phyloP scores from a whole-genome alignment of 1,284 basidiomycete species.

The Sanguinoderma infundibulare region DNA sequence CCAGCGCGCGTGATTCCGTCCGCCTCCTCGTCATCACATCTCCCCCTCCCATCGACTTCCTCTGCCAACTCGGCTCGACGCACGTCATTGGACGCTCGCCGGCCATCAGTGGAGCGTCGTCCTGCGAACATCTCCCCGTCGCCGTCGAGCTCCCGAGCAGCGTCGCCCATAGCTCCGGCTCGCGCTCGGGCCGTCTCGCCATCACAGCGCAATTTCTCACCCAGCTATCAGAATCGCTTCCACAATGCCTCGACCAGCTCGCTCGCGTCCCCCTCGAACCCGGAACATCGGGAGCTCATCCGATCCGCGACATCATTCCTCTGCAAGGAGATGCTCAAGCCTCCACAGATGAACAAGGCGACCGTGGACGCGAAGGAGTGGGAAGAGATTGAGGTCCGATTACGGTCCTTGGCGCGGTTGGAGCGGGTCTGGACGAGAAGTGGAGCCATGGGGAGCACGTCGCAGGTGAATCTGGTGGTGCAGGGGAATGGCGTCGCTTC shows the following conservation, averaged over 20 bases:
- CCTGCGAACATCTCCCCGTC: conserved; percentile 20
- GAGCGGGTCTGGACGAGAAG: conserved; percentile 76
- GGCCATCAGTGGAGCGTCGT: not conserved
- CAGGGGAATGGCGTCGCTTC: conserved; percentile 45
- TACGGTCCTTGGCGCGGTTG: conserved; percentile 61
- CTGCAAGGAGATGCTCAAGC: conserved; percentile 65
- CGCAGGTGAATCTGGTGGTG: conserved; percentile 43
- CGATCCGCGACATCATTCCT: conserved; percentile 63
- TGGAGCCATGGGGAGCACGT: conserved; percentile 47
- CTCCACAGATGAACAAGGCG: conserved; percentile 55
- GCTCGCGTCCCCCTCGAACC: conserved; percentile 44
- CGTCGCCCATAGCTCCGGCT: conserved; percentile 33
- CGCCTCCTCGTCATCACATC: conserved; percentile 39
- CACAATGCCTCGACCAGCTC: conserved; percentile 61
- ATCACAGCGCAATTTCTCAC: conserved; percentile 46
- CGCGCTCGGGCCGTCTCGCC: conserved; percentile 43
- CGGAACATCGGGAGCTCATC: conserved; percentile 65
- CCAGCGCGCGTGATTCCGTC: conserved; percentile 37
- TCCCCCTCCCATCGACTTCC: conserved; percentile 42
- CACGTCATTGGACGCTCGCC: conserved; percentile 37
- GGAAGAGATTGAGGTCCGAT: conserved; percentile 74
- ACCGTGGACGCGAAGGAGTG: conserved; percentile 57
- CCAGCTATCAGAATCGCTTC: conserved; percentile 43
- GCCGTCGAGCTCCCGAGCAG: conserved; percentile 30
- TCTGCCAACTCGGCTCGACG: conserved; percentile 31